Evolutionary conservation across 2,329 filamentous ascomycete species (phyloP), one percentile per base, ranked within the genome.

Genomic region (Botrytis fabae): DNA sequence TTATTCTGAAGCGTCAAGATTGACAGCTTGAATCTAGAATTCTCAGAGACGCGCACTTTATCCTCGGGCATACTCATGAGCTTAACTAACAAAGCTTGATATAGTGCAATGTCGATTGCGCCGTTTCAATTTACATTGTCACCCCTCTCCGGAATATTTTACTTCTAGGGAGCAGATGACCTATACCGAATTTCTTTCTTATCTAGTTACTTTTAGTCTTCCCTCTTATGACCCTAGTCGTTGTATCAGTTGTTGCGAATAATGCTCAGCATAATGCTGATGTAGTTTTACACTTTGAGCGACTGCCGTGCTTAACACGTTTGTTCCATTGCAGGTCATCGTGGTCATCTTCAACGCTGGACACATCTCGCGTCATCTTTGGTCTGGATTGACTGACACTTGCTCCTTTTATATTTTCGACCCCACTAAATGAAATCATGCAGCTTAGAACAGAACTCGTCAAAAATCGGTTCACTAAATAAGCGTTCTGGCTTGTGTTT

Each of bases 281-380:
- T 28, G 9, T 22, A 54, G 18, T 20, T 35, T 40, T 10, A 28
- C 38, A 40, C 28, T 38, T 54, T 40, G 32, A 28, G 25, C 25
- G n/a, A 68, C 2, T 48, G 16, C 22, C 12, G 44, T 28, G 7
- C 35, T 40, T 12, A 46, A 46, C 28, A 32, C 18, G n/a, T 32
- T 40, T 64, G n/a, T 46, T 64, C 42, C 7, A 7, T 46, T 7
- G 42, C 18, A 64, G 32, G 28, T 25, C 18, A 64, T 64, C 25
- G 40, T 32, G 62, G 42, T 64, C 40, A 64, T 14, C 9, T n/a
- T 46, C 18, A 46, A 46, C n/a, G n/a, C 9, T 46, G 40, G 3
- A 64, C 28, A 64, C 16, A 64, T 46, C 40, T 40, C 40, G 62
- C 61, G n/a, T 63, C n/a, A n/a, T 44, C n/a, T 63, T 63, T 28